Evolutionary conservation across 2,329 filamentous ascomycete species (phyloP), one percentile per base, ranked within the genome.

Genomic region (Fusarium sp.): DNA sequence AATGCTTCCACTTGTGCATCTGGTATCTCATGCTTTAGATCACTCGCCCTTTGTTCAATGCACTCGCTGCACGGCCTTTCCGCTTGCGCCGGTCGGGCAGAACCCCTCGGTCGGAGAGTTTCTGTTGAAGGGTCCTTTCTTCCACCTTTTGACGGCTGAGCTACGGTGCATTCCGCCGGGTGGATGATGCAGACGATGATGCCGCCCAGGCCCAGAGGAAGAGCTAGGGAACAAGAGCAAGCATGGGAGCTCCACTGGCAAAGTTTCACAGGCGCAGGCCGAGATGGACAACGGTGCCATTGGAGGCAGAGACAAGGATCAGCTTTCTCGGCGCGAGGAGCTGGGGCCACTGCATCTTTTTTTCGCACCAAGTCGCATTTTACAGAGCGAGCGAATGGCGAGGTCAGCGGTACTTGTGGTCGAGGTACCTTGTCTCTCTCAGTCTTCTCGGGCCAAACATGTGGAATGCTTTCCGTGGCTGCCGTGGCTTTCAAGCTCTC

Each of bases 321-420:
- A 67, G 61, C 57, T 67, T 67, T 61, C 34, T 56, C 23, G 29
- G 33, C 68, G 46, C 61, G 68, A 70, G 62, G 61, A 71, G 68
- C 68, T 71, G 61, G 65, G 61, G 58, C 68, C 68, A 69, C 56
- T 71, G 62, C 68, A 63, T 67, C 64, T 70, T 70, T 64, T 63
- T 33, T 18, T 29, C 20, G 16, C 25, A 40, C 29, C 27, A 14
- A 29, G 66, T 64, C 51, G 58, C 51, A 36, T 61, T 29, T 51
- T 33, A 60, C 33, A 54, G 44, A 51, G 50, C 18, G 31, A 40
- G 31, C 23, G 44, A 27, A 16, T 49, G 8, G n/a, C 36, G 31
- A 38, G 29, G 27, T 14, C 38, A 44, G 44, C 11, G 58, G 64
- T 71, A 71, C 68, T 64, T 68, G 8, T 20, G 14, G 34, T 25